Evolutionary conservation across 192 early-diverging fungal genomes (phyloP).

Genomic region (Backusella westeae): DNA sequence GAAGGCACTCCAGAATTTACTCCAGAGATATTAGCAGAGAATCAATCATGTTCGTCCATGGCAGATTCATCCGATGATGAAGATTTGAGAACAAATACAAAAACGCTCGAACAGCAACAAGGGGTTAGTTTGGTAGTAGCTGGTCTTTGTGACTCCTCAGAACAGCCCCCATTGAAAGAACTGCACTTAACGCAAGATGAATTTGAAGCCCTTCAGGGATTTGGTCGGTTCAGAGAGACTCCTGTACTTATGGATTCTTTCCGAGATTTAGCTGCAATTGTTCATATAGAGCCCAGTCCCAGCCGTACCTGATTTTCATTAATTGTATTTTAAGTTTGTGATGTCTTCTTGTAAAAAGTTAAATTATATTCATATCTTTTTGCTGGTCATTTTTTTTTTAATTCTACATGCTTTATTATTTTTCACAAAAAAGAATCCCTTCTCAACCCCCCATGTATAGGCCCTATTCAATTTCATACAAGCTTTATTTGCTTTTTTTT

Average conservation of each 20-base stretch:
- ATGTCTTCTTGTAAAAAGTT: not conserved
- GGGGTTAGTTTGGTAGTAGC: not conserved
- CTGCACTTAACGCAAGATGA: constrained; percentile 31
- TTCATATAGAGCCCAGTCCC: constrained; percentile 12
- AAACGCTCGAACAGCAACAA: not conserved
- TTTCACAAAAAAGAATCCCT: not conserved
- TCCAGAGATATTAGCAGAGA: not conserved
- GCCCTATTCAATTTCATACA: not conserved
- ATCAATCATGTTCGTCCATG: not conserved
- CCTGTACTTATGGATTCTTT: constrained; percentile 12
- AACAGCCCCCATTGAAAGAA: not conserved
- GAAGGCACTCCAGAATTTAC: not conserved
- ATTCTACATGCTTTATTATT: not conserved
- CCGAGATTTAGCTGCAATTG: constrained; percentile 4
- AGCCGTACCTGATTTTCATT: not conserved
- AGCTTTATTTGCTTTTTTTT: not conserved
- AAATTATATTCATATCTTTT: not conserved
- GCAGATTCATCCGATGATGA: constrained; percentile 10
- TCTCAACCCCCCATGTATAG: not conserved
- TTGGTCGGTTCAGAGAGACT: constrained; percentile 30
- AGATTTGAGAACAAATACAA: not conserved
- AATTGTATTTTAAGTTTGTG: not conserved
- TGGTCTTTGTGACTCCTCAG: not conserved
- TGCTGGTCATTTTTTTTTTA: not conserved
- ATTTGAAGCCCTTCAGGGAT: constrained; percentile 35